Evolutionary conservation across 2,329 filamentous ascomycete species (phyloP), one percentile per base, ranked within the genome.

Genomic region (Colletotrichum lentis): DNA sequence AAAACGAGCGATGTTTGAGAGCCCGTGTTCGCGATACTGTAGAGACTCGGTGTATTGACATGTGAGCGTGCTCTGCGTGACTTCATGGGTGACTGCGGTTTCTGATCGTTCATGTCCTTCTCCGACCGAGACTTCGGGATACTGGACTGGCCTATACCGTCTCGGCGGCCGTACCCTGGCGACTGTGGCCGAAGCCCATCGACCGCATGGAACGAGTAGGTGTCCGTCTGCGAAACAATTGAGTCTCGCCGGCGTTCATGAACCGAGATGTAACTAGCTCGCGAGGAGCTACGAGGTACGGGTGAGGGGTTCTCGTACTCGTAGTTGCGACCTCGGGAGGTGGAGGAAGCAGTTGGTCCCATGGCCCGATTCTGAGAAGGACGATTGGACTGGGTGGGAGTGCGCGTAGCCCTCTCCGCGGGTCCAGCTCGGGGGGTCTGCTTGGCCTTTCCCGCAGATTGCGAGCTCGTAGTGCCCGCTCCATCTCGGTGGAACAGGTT

Each of bases 21-120:
- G 59, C 82, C 84, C 69, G 84, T 86, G 0, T 86, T 86, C 22
- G 81, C 82, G 3, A 90, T 76, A 3, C 87, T 90, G 73, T 90
- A 90, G 18, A 90, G 84, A 70, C 87, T 90, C 2, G 83, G 81
- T 0, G 81, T 79, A 65, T 83, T 77, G 16, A 76, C 73, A 10
- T 77, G 76, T 0, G 79, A 79, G 41, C 71, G 72, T 6, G 72
- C 71, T 2, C 76, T 79, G 31, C 76, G 72, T 62, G 67, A 60
- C n/a, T 66, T 68, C 49, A 70, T 63, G 8, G 67, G 67, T n/a
- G 67, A 69, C 11, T 63, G 35, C 3, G 63, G 67, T 27, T 67
- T 69, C 22, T 69, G 63, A 3, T 73, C 69, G 49, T 62, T 62
- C 2, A 77, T 72, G 54, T 78, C 76, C 67, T 76, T 77, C 59